Conservation (phyloP, 768 basidiomycete genomes). For the Xerocomellus amylosporus region DNA sequence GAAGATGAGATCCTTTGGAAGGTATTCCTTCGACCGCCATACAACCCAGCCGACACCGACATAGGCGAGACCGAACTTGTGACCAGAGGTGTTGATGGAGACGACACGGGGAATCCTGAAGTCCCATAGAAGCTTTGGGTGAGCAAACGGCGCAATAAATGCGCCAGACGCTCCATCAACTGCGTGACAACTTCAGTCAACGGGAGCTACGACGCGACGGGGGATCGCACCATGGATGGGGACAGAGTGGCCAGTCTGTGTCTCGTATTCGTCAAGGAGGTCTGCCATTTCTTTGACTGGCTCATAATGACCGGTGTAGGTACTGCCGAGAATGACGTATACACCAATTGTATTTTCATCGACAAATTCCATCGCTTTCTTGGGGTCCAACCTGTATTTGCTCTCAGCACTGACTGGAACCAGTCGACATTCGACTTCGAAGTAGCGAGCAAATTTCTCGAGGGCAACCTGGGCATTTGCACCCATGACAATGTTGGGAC, state of each 20-base stretch:
- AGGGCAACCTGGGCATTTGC: slow-evolving; percentile 70
- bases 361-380: slow-evolving; percentile 59
- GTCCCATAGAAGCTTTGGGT: slow-evolving; percentile 55
- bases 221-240: slow-evolving; percentile 38
- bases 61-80: slow-evolving; percentile 58
- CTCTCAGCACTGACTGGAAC: slow-evolving; percentile 65
- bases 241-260: slow-evolving; percentile 40
- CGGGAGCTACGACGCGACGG: slow-evolving; percentile 24
- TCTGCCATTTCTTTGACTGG: slow-evolving; percentile 84
- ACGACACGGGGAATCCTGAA: slow-evolving; percentile 59
- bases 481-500: slow-evolving; percentile 64
- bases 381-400: slow-evolving; percentile 75
- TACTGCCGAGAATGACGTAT: slow-evolving; percentile 59
- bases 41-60: slow-evolving; percentile 65
- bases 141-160: slow-evolving; percentile 61
- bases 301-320: slow-evolving; percentile 63
- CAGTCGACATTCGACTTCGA: slow-evolving; percentile 61
- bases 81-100: slow-evolving; percentile 58
- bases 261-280: slow-evolving; percentile 59
- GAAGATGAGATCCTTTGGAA: slow-evolving; percentile 71
- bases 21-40: slow-evolving; percentile 53
- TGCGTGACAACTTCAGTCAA: slow-evolving; percentile 9
- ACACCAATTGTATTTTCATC: slow-evolving; percentile 75
- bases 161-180: slow-evolving; percentile 62
- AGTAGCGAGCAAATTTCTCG: slow-evolving; percentile 68